phyloP scores from a whole-genome alignment of 768 basidiomycete genomes.

The Trametes villosa region DNA sequence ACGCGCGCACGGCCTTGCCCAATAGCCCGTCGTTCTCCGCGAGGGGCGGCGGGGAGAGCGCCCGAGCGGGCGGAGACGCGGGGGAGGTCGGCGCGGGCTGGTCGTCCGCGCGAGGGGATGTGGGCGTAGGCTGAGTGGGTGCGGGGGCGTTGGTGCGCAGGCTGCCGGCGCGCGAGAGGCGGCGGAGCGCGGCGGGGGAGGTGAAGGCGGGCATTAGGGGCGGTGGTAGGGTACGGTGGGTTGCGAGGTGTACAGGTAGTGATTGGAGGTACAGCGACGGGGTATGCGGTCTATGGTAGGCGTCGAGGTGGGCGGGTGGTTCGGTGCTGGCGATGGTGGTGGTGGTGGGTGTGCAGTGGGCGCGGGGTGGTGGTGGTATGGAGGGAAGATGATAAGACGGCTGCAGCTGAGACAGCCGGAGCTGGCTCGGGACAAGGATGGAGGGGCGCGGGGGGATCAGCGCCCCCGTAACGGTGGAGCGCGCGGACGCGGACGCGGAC shows the following conservation, averaged over 20 bases:
- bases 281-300: background rate
- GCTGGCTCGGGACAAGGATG: conserved; percentile 4
- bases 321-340: background rate
- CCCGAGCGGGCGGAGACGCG: background rate
- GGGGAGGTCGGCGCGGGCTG: background rate
- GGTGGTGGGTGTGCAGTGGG: background rate
- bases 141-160: conserved; percentile 6
- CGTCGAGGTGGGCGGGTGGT: background rate
- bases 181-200: conserved; percentile 15
- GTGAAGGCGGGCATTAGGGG: conserved; percentile 22
- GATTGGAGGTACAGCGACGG: background rate
- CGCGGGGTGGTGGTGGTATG: conserved; percentile 3
- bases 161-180: conserved; percentile 11
- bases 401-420: conserved; percentile 4
- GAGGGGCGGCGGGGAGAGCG: conserved; percentile 4
- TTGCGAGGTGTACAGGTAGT: background rate
- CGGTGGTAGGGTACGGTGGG: background rate
- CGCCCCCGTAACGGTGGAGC: conserved; percentile 15
- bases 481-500: conserved; percentile 3
- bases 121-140: background rate
- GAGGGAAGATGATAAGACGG: conserved; percentile 13
- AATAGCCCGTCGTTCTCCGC: conserved; percentile 22
- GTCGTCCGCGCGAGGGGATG: background rate
- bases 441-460: conserved; percentile 5
- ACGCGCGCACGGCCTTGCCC: conserved; percentile 49